Conservation (phyloP, 805 yeast species). For the Spencermartinsiella europaea region DNA sequence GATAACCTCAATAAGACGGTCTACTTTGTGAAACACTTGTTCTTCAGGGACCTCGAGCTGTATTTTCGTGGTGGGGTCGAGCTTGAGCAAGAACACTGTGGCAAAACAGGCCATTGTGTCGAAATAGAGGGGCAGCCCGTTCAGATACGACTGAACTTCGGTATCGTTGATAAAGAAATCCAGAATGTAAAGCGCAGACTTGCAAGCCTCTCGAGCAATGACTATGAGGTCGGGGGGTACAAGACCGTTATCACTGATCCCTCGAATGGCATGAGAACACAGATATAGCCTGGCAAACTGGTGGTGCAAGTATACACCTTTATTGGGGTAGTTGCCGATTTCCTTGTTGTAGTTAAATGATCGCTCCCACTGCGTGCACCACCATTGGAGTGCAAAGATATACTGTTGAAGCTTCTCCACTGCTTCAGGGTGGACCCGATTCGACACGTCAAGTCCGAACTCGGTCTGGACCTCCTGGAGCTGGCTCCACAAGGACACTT, state of each 20-base stretch:
- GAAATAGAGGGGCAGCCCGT: conserved; percentile 8
- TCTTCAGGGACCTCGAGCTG: conserved; percentile 1
- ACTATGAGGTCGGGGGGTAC: conserved; percentile 1
- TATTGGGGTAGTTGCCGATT: conserved; percentile 6
- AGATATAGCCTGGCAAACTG: conserved; percentile 8
- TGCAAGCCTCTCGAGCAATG: conserved; percentile 1
- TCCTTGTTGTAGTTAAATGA: not conserved
- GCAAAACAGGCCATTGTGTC: conserved; percentile 9
- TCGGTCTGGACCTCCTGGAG: conserved; percentile 4
- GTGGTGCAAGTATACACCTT: conserved; percentile 7
- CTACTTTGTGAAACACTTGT: conserved; percentile 1
- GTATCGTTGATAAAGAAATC: conserved; percentile 2
- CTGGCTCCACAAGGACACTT: conserved; percentile 6
- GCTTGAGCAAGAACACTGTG: conserved; percentile 5
- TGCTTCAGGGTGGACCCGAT: not conserved
- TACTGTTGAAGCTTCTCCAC: not conserved
- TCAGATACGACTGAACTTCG: conserved; percentile 2
- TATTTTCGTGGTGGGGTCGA: not conserved
- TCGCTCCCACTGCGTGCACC: not conserved
- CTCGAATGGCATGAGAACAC: conserved; percentile 5
- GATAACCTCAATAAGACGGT: not conserved
- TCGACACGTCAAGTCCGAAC: conserved; percentile 3
- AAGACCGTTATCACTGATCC: not conserved
- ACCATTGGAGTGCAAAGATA: not conserved
- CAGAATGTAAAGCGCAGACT: conserved; percentile 4